These are phyloP conservation scores for Cyclotella choctawhatcheeana DNA, from an alignment of 108 stramenopile genomes.

Conservation along the genomic window DNA sequence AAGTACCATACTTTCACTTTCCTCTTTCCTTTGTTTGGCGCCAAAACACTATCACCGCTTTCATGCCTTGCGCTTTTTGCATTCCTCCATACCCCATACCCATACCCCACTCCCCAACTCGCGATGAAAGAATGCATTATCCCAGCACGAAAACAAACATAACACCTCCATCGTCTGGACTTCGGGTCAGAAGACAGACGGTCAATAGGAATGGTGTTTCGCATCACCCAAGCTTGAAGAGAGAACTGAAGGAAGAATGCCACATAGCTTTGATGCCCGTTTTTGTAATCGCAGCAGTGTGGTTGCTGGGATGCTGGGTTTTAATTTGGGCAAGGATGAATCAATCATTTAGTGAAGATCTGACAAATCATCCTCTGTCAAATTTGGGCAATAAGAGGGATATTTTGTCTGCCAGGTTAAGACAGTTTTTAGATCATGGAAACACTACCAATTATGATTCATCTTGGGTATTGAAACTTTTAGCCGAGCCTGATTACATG, in stretches of 20 bases:
- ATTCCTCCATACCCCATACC: too few relatives aligned
- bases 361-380: background rate
- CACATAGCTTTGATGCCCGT: background rate
- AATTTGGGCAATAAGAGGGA: background rate
- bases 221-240: too few relatives aligned
- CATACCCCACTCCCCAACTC: too few relatives aligned
- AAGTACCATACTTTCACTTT: too few relatives aligned
- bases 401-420: slow-evolving; percentile 16
- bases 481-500: slow-evolving; percentile 5
- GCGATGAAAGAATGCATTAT: too few relatives aligned
- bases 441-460: background rate
- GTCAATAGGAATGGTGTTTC: too few relatives aligned
- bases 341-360: slow-evolving; percentile 7
- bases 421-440: slow-evolving; percentile 4
- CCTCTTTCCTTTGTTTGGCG: too few relatives aligned
- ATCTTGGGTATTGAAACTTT: background rate
- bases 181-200: too few relatives aligned
- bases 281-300: slow-evolving; percentile 10
- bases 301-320: slow-evolving; percentile 21
- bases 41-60: too few relatives aligned
- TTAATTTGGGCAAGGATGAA: slow-evolving; percentile 10
- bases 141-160: too few relatives aligned
- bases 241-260: background rate
- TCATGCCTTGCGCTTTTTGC: too few relatives aligned
- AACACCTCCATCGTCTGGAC: too few relatives aligned